These are phyloP conservation scores for Gaeumannomyces tritici DNA, from an alignment of 2,329 filamentous ascomycete species.

Conservation along the genomic window DNA sequence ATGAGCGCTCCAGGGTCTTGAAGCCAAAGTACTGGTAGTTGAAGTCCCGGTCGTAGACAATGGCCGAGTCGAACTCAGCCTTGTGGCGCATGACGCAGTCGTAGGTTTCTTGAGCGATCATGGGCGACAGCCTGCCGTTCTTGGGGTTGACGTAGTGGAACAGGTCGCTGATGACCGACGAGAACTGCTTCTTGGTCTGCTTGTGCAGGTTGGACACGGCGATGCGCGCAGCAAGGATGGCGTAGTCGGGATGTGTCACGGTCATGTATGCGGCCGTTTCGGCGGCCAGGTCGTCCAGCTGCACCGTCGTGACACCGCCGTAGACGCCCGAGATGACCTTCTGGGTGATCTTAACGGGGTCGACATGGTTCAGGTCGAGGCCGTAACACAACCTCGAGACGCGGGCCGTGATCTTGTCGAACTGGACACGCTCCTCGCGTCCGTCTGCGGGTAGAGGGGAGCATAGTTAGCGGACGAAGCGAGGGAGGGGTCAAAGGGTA, in stretches of 20 bases:
- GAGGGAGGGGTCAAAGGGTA: neutral
- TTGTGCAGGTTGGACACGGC: slow-evolving; percentile 99
- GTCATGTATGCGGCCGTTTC: slow-evolving; percentile 99
- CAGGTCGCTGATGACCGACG: slow-evolving; percentile 84
- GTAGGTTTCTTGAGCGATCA: slow-evolving; percentile 89
- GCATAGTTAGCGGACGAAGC: slow-evolving; percentile 5
- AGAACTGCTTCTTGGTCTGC: slow-evolving; percentile 99
- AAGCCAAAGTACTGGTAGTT: slow-evolving; percentile 99
- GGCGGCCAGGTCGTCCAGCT: slow-evolving; percentile 96
- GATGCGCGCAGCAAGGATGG: slow-evolving; percentile 94
- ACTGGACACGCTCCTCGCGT: slow-evolving; percentile 99
- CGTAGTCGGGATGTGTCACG: slow-evolving; percentile 97
- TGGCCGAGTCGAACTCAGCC: slow-evolving; percentile 95
- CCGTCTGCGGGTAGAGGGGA: slow-evolving; percentile 57
- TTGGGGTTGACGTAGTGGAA: slow-evolving; percentile 96
- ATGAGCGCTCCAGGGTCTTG: slow-evolving; percentile 97
- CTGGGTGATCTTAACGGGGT: slow-evolving; percentile 95
- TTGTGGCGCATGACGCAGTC: slow-evolving; percentile 92
- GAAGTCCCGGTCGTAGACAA: slow-evolving; percentile 98
- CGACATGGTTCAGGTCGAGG: slow-evolving; percentile 87
- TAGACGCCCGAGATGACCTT: slow-evolving; percentile 99
- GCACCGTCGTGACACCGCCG: slow-evolving; percentile 91
- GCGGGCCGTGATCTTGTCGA: slow-evolving; percentile 99
- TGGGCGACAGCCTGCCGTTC: slow-evolving; percentile 73
- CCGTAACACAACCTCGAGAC: slow-evolving; percentile 97